Base-by-base conservation (phyloP, 345 rosid genomes). In the Sapria himalayana region DNA sequence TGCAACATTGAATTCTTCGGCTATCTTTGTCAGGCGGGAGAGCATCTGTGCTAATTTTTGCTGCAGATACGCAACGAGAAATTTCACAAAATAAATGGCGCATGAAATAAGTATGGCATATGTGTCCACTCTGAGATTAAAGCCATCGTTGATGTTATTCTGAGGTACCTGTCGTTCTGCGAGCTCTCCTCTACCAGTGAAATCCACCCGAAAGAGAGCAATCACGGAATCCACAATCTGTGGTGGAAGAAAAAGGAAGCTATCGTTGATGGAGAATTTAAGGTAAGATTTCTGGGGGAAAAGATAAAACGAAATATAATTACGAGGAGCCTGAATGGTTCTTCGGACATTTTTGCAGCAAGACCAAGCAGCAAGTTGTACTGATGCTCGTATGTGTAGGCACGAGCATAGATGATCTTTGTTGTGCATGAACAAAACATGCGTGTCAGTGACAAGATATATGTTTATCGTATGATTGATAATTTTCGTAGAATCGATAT, bases 31-130 rank as follows among this genome's bases (percentile, higher is more conserved):
- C 37, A 81, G 49, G 40, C 78, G 45, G 19, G 82, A 86, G 23
- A 86, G 82, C 97, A 81, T 82, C 56, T 79, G 95, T 20, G 91
- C 93, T 65, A 89, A 55, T 48, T 82, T 82, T 82, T 82, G 92
- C 98, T 82, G 79, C 49, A 57, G 51, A 59, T n/a, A n/a, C n/a
- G n/a, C n/a, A n/a, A n/a, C n/a, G n/a, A n/a, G n/a, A n/a, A n/a
- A n/a, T n/a, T n/a, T n/a, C n/a, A n/a, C n/a, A n/a, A n/a, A n/a
- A n/a, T n/a, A n/a, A n/a, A n/a, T n/a, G n/a, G n/a, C n/a, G n/a
- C n/a, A n/a, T n/a, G n/a, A n/a, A n/a, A n/a, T n/a, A n/a, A n/a
- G n/a, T n/a, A n/a, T n/a, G n/a, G n/a, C n/a, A n/a, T n/a, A n/a
- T n/a, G n/a, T n/a, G n/a, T n/a, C n/a, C n/a, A n/a, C n/a, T n/a